phyloP scores from a whole-genome alignment of 331 rosid genomes.

The Prunus yedoensis region DNA sequence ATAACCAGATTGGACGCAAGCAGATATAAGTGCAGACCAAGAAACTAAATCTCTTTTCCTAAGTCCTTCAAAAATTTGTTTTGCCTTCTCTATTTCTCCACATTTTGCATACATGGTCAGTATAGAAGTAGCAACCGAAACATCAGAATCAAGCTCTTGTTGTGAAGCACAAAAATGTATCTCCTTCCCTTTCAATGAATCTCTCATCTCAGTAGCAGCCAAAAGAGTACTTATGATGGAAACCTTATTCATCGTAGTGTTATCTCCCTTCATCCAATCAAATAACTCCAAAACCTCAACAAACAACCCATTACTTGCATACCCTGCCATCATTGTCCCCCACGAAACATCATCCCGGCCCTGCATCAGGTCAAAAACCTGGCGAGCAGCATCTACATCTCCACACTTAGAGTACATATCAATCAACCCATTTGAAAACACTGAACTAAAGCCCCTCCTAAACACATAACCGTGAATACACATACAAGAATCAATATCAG shows the following conservation, averaged over 20 bases:
- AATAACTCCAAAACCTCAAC: constrained; percentile 55
- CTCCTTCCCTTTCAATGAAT: constrained; percentile 55
- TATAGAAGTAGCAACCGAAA: constrained; percentile 52
- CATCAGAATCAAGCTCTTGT: constrained; percentile 42
- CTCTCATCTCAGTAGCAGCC: constrained; percentile 63
- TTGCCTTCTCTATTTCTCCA: constrained; percentile 55
- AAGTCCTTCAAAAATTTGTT: constrained; percentile 40
- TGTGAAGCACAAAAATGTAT: constrained; percentile 45
- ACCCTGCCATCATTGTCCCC: constrained; percentile 72
- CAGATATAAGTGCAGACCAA: constrained; percentile 64
- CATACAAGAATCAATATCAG: constrained; percentile 50
- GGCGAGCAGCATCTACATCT: constrained; percentile 39
- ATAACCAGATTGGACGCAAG: constrained; percentile 58
- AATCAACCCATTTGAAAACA: constrained; percentile 53
- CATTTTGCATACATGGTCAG: constrained; percentile 66
- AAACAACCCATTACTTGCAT: constrained; percentile 41
- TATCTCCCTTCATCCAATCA: constrained; percentile 34
- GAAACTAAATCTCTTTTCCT: constrained; percentile 53
- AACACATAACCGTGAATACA: constrained; percentile 59
- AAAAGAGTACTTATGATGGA: constrained; percentile 46
- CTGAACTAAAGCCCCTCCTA: constrained; percentile 36
- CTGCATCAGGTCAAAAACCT: constrained; percentile 40
- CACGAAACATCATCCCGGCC: constrained; percentile 50
- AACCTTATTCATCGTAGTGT: constrained; percentile 44
- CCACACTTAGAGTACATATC: constrained; percentile 78